phyloP scores from a whole-genome alignment of 2,329 filamentous ascomycete species.

The Xylariaceae sp. region DNA sequence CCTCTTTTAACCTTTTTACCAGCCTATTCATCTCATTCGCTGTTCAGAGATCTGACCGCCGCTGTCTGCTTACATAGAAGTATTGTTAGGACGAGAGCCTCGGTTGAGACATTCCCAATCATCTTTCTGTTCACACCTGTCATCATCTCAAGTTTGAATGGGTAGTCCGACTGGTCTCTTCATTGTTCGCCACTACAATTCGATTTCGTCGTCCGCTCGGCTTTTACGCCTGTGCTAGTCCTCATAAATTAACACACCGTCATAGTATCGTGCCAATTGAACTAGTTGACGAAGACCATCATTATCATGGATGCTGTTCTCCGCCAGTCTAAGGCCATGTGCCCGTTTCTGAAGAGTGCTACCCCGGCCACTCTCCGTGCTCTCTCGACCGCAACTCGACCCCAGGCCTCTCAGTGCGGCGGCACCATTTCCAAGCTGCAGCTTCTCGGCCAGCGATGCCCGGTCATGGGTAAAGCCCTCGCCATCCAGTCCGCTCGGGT shows the following conservation, averaged over 20 bases:
- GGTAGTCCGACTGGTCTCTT: not conserved
- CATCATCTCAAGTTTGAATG: not conserved
- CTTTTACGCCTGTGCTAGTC: not conserved
- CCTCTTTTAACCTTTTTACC: conserved; percentile 6
- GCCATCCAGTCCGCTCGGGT: conserved; percentile 76
- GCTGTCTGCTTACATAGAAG: not conserved
- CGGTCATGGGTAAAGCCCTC: conserved; percentile 97
- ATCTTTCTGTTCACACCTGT: not conserved
- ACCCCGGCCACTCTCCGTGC: conserved; percentile 90
- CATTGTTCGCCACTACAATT: not conserved
- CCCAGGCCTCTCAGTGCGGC: conserved; percentile 75
- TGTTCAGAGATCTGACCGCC: not conserved
- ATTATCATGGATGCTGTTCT: conserved; percentile 86
- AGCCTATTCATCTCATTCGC: not conserved
- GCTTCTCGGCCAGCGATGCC: conserved; percentile 91
- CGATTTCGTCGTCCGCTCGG: not conserved
- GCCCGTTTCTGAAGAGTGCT: conserved; percentile 95
- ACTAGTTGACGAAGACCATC: conserved; percentile 26
- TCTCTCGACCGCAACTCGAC: conserved; percentile 75
- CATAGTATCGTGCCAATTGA: not conserved
- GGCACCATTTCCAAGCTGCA: conserved; percentile 97
- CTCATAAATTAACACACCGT: not conserved
- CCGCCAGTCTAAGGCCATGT: conserved; percentile 94
- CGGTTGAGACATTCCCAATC: conserved; percentile 8
- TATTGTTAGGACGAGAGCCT: conserved; percentile 5